Evolutionary conservation across 2,329 filamentous ascomycete genomes (phyloP), one percentile per base, ranked within the genome.

Genomic region (Atkinsonella texensis): DNA sequence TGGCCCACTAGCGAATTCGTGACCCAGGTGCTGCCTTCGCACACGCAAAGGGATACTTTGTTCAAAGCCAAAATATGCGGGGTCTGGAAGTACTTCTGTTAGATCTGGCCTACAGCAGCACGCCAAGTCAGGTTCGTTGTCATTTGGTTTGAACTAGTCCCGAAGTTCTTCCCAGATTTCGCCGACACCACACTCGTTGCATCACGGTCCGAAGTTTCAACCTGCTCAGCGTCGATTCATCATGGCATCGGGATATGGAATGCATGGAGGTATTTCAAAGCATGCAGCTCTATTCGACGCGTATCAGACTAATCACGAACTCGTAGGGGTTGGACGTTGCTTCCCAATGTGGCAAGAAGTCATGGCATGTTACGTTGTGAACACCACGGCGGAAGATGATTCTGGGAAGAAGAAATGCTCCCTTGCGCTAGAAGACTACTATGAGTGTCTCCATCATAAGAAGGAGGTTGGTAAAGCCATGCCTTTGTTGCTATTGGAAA

Each of bases 341-440:
- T 97, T 95, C 76, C 88, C 90, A 67, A 98, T 96, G 81, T 98
- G 93, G 93, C 93, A 98, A 74, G 93, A 98, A 73, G 83, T 97
- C 59, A 86, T 98, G 68, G 89, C 89, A 63, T 98, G 93, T 81
- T 98, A 98, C 70, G 89, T 96, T 55, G 84, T 95, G 66, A 97
- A 97, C 75, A 89, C 89, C 52, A 80, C 78, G 58, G 75, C 85
- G 58, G 86, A 91, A 52, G 85, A 90, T 64, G 76, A 81, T 59
- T 80, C 82, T 15, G 88, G 88, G 60, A 93, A 90, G 75, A 85
- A 83, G 70, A 95, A 95, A 73, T 98, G 94, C 69, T 74, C 78
- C 17, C 84, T 87, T 15, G 80, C 83, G 4, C 76, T 97, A 59
- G 93, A 98, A 69, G 93, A 98, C 68, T 98, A 98, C 76, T 95